Base-by-base conservation (phyloP, 2,329 filamentous ascomycete genomes). In the Diplodia seriata region DNA sequence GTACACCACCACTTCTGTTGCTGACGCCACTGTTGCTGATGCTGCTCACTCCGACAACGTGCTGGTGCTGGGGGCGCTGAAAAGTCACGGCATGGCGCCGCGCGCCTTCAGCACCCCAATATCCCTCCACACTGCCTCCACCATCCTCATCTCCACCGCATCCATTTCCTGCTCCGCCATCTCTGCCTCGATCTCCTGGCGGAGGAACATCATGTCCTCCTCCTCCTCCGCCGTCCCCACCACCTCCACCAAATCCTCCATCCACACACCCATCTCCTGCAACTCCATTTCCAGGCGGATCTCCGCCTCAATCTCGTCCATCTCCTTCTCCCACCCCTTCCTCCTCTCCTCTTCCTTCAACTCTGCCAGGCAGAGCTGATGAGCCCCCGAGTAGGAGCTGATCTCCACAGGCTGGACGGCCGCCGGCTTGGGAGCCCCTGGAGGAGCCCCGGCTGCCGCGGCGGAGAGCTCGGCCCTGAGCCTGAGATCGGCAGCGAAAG, bases 141-240 rank as follows among this genome's bases (percentile, higher is more conserved):
- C 43, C 14, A 51, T n/a, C 31, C 43, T 9, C 59, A 51, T 18
- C 47, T 53, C 43, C 59, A 53, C 59, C n/a, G n/a, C 47, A 18
- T 51, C 59, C 59, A 63, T 63, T 47, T 51, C 47, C 59, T 63
- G 59, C 59, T 18, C 59, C 59, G 59, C 59, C 59, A 63, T 63
- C 47, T 51, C 59, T n/a, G 59, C 59, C 59, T 63, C 59, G 20
- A 63, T 63, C 29, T 63, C 43, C 29, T 63, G 59, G 40, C 59
- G 31, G 18, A 63, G 43, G n/a, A 63, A n/a, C 38, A 63, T 47
- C 26, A 26, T 26, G 26, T 51, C 31, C 47, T 53, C 38, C 31
- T 63, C 47, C 29, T 63, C 59, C 29, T 50, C 59, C 59, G n/a
- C 59, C 59, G 20, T 38, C 59, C 53, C 59, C n/a, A 38, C 47